phyloP scores from a whole-genome alignment of 2,329 filamentous ascomycete genomes.

The Aspergillus neotritici region DNA sequence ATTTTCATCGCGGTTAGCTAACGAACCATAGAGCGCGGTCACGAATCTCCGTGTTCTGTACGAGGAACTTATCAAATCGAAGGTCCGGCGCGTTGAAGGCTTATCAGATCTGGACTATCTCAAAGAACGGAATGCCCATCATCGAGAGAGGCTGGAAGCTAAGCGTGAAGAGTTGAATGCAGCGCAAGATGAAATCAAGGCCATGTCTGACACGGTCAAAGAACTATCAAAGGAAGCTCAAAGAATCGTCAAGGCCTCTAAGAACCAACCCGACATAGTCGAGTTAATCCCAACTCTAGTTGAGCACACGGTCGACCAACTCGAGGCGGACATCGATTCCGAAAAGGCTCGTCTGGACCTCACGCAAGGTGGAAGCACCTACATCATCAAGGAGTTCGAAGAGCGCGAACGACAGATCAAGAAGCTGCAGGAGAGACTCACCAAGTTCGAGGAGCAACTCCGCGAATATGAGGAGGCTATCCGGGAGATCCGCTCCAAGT shows the following conservation, averaged over 20 bases:
- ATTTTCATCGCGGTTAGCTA: neutral
- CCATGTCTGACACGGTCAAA: constrained; percentile 14
- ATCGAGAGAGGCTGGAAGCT: constrained; percentile 45
- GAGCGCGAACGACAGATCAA: constrained; percentile 65
- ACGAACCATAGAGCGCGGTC: constrained; percentile 49
- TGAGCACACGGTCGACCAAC: constrained; percentile 54
- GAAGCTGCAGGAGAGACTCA: constrained; percentile 55
- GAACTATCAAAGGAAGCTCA: constrained; percentile 14
- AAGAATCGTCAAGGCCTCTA: constrained; percentile 9
- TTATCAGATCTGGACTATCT: constrained; percentile 70
- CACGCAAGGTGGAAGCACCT: constrained; percentile 70
- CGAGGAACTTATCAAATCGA: constrained; percentile 60
- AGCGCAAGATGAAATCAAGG: constrained; percentile 34
- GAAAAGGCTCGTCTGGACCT: constrained; percentile 72
- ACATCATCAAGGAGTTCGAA: constrained; percentile 72
- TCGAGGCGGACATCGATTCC: constrained; percentile 68
- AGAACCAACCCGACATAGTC: constrained; percentile 20
- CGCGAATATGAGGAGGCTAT: constrained; percentile 56
- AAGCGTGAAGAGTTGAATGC: constrained; percentile 38
- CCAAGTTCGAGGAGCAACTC: constrained; percentile 51
- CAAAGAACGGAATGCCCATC: constrained; percentile 58
- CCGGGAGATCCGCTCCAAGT: constrained; percentile 59
- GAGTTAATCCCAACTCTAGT: constrained; percentile 43
- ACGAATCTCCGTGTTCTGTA: constrained; percentile 58
- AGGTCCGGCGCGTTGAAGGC: constrained; percentile 71